Base-by-base conservation (phyloP, 208 protist species). In the Trypanosoma rangeli region DNA sequence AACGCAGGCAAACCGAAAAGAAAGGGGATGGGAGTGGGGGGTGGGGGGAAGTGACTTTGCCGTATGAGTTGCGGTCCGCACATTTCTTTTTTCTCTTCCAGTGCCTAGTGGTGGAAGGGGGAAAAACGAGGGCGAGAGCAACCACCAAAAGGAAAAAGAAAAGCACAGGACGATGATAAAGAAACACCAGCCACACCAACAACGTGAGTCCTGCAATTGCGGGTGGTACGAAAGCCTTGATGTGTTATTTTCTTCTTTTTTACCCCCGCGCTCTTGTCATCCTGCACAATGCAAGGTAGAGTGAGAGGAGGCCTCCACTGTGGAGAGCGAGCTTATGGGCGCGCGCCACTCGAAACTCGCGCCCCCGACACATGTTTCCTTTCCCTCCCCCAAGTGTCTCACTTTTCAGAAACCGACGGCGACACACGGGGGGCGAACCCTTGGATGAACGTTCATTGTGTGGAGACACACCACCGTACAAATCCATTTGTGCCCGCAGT, bases 351-450 rank as follows among this genome's bases (percentile, higher is more conserved):
- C 71, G 44, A 26, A 35, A 1, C 35, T 49, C 0, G 57, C 37
- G 1, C 54, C 39, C 20, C 12, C 16, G 1, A 49, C 76, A 15
- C 37, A n/a, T 44, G 73, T 62, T 37, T 56, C 79, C 0, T 57
- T 80, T 39, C 75, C 72, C 28, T 87, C 75, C 0, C 82, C 77
- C 0, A 31, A 0, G 82, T 84, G 31, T 87, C 78, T 20, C 78
- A 63, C 59, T 76, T 79, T 53, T 64, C 68, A 3, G 33, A 52
- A 28, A 72, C 76, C 33, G 59, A 61, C 18, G 65, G 67, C 1
- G 74, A 66, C 54, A 46, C 42, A 5, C 58, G 58, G 28, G 60
- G 12, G 35, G 50, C 49, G 83, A 65, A 50, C 64, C 83, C 31
- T 46, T 58, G 5, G 80, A 78, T 0, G 78, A 62, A 39, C 2